Evolutionary conservation across 1,139 yeast species (phyloP).

Genomic region (Saccharomyces hybrid): DNA sequence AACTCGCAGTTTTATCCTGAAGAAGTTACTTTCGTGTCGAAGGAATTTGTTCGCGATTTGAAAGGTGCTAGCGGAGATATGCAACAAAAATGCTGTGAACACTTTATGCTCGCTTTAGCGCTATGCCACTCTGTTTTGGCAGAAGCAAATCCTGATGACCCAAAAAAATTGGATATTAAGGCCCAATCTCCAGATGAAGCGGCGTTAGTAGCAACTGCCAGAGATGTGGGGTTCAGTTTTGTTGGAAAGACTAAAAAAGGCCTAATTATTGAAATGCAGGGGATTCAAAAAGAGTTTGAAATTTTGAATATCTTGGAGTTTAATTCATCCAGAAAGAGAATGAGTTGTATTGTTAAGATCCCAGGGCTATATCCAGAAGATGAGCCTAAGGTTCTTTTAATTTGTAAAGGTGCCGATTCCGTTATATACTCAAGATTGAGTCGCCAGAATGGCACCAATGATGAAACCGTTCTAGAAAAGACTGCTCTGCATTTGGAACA

Average conservation of each 20-base stretch:
- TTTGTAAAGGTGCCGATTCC: slow-evolving; percentile 93
- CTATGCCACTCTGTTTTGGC: slow-evolving; percentile 90
- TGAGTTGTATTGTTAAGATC: too few species aligned
- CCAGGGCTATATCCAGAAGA: slow-evolving; percentile 34
- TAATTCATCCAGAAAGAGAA: too few species aligned
- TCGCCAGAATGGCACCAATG: slow-evolving; percentile 30
- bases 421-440: slow-evolving; percentile 72
- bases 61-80: slow-evolving; percentile 42
- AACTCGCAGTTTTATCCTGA: slow-evolving; percentile 59
- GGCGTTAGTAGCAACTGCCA: too few species aligned
- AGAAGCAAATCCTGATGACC: slow-evolving; percentile 48
- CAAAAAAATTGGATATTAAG: too few species aligned
- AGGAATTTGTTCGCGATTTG: slow-evolving; percentile 52
- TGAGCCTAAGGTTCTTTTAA: slow-evolving; percentile 45
- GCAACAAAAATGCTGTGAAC: slow-evolving; percentile 61
- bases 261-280: too few species aligned
- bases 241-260: too few species aligned
- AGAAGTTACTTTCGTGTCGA: slow-evolving; percentile 71
- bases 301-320: too few species aligned
- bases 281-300: too few species aligned
- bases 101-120: slow-evolving; percentile 82
- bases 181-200: too few species aligned
- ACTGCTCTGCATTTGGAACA: slow-evolving; percentile 86
- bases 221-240: too few species aligned
- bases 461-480: slow-evolving; percentile 40